Evolutionary conservation across 257 asterid species (phyloP).

Genomic region (Cynanchum wilfordii): DNA sequence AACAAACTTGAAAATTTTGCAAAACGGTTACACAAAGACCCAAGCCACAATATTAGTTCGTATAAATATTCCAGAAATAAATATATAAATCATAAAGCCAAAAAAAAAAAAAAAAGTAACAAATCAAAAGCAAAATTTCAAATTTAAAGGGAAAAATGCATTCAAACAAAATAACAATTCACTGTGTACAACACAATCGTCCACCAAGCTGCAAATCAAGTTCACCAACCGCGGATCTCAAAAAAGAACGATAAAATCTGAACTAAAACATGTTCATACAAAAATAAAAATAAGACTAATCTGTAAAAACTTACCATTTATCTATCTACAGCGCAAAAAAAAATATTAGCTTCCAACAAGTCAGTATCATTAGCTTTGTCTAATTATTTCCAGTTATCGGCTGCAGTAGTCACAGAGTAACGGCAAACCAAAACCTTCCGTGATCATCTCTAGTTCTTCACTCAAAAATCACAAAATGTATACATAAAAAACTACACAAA

Average conservation of each 20-base stretch:
- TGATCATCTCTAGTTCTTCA: conserved; percentile 7
- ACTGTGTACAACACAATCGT: not conserved
- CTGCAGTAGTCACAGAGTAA: not conserved
- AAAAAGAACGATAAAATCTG: not conserved
- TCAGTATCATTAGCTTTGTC: conserved; percentile 7
- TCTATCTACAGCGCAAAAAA: not conserved
- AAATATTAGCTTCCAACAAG: not conserved
- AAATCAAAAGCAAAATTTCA: not conserved
- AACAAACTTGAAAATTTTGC: not conserved
- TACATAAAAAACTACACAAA: not conserved
- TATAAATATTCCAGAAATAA: not conserved
- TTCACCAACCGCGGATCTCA: conserved; percentile 9
- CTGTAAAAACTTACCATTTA: conserved; percentile 17
- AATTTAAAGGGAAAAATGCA: not conserved
- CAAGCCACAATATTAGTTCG: not conserved
- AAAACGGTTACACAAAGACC: not conserved
- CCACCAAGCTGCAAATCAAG: not conserved
- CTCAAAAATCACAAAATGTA: not conserved
- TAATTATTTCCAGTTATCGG: not conserved
- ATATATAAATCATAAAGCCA: not conserved
- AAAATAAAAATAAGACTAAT: not conserved
- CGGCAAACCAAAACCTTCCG: conserved; percentile 13
- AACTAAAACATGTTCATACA: not conserved
- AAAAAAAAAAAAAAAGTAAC: not conserved
- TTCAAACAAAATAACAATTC: not conserved